These are phyloP conservation scores for Albifimbria verrucaria DNA, from an alignment of 2,329 filamentous ascomycete genomes.

Conservation along the genomic window DNA sequence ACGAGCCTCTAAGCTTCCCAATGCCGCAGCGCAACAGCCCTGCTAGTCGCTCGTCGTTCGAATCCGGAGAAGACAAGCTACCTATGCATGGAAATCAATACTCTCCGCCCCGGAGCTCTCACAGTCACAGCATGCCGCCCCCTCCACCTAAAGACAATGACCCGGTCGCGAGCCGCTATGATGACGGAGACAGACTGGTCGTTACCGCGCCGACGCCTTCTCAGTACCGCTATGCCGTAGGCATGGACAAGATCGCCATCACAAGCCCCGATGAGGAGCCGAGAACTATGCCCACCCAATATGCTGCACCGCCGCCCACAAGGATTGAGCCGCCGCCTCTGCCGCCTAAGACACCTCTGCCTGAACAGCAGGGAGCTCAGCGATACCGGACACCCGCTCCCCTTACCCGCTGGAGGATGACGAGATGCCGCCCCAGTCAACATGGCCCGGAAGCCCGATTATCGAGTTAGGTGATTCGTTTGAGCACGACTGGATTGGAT, in stretches of 20 bases:
- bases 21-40: conserved; percentile 32
- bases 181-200: conserved; percentile 51
- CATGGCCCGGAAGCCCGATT: conserved; percentile 80
- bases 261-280: conserved; percentile 57
- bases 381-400: conserved; percentile 41
- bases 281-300: conserved; percentile 31
- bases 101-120: conserved; percentile 49
- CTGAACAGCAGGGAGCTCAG: conserved; percentile 38
- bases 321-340: conserved; percentile 64
- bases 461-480: conserved; percentile 39
- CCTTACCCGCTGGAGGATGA: conserved; percentile 81
- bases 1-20: conserved; percentile 40
- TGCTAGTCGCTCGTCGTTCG: conserved; percentile 51
- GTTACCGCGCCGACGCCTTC: conserved; percentile 55
- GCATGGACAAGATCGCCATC: conserved; percentile 67
- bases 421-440: conserved; percentile 82
- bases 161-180: conserved; percentile 10
- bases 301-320: conserved; percentile 22
- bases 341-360: conserved; percentile 74
- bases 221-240: conserved; percentile 56
- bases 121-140: conserved; percentile 36
- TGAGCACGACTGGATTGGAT: not conserved
- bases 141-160: conserved; percentile 10
- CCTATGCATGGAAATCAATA: conserved; percentile 26
- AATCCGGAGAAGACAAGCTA: conserved; percentile 51